Evolutionary conservation across 1,139 yeast genomes (phyloP), one percentile per base, ranked within the genome.

Genomic region (Suhomyces maxii): DNA sequence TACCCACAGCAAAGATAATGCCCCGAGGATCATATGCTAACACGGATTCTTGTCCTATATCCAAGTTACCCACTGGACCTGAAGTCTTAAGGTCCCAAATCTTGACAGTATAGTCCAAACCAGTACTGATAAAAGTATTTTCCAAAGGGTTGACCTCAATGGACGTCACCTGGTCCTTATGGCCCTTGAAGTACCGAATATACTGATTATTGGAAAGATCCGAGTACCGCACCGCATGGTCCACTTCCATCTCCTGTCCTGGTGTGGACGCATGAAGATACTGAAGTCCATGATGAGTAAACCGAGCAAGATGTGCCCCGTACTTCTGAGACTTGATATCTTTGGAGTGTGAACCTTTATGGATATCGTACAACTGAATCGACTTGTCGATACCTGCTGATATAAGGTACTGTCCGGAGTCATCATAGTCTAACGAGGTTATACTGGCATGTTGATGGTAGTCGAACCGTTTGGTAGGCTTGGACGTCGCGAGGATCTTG

Each of bases 281-380:
- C 54, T 86, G 83, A 47, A 82, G 76, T 37, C 83, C 85, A 39
- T 79, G 77, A 58, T 89, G 96, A 0, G 97, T 84, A 64, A 93
- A 93, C 41, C 83, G 75, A 2, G 97, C 97, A 37, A 89, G 68
- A 59, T 89, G 90, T 47, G 91, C 89, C 0, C 99, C 99, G 57
- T 93, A 93, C 61, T 93, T 93, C 66, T 89, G 93, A 25, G 95
- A 85, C 53, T 82, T 86, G 6, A 89, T 77, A 7, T 89, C 83
- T 53, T 81, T 83, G 42, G 71, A 54, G 53, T 82, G 86, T 32
- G 78, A 73, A 1, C 97, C 97, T 45, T 80, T 76, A 41, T 82
- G 77, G 26, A 84, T 77, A 65, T 91, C 96, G 62, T 89, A 93
- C 18, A 95, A 68, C 59, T 89, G 96, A 56, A 93, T 83, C 14